Evolutionary conservation across 1,139 yeast species (phyloP).

Genomic region (Pichia sp.): DNA sequence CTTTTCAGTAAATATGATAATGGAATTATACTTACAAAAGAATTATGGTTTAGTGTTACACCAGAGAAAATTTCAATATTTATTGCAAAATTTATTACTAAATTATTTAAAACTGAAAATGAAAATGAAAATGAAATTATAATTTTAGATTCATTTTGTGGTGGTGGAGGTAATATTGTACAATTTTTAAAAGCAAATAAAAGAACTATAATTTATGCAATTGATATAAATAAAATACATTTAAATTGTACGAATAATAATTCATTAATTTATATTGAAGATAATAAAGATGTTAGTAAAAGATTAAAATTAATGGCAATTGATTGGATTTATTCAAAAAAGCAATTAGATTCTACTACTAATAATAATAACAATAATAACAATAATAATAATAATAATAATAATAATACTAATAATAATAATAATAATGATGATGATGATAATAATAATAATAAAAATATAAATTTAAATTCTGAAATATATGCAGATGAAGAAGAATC

Average conservation of each 20-base stretch:
- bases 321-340: conserved; percentile 47
- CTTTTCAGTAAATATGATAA: conserved; percentile 60
- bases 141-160: conserved; percentile 75
- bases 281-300: conserved; percentile 24
- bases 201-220: conserved; percentile 44
- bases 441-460: conserved; percentile 7
- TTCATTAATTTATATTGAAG: conserved; percentile 47
- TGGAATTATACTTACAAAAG: conserved; percentile 70
- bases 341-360: no score
- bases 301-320: conserved; percentile 47
- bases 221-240: conserved; percentile 60
- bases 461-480: conserved; percentile 20
- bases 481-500: conserved; percentile 16
- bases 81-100: conserved; percentile 50
- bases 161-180: conserved; percentile 92
- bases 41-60: conserved; percentile 88
- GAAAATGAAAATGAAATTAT: not conserved
- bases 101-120: conserved; percentile 38
- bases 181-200: conserved; percentile 67
- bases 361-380: no score
- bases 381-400: no score
- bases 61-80: conserved; percentile 70
- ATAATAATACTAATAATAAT: no score
- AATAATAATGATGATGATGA: no score
- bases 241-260: conserved; percentile 65